Conservation (phyloP, 345 rosid species). For the Citrus cavaleriei region DNA sequence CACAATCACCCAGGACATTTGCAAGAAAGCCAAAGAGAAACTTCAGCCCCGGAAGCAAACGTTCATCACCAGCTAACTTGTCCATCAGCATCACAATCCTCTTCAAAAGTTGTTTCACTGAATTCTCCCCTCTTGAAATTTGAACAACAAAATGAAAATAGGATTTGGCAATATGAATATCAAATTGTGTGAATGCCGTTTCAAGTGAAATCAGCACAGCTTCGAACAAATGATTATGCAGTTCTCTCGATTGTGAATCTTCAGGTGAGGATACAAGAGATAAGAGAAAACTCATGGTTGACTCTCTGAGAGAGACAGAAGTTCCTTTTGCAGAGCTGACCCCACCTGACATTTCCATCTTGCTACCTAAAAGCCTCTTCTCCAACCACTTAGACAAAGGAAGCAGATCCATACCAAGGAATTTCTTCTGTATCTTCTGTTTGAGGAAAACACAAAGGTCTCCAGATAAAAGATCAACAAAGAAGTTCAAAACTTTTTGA, state of each 20-base stretch:
- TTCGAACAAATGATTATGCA: constrained; percentile 77
- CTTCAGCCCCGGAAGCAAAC: constrained; percentile 71
- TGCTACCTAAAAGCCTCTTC: constrained; percentile 76
- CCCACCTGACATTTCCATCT: constrained; percentile 47
- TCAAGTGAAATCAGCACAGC: constrained; percentile 74
- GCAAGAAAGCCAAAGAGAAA: constrained; percentile 83
- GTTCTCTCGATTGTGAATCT: constrained; percentile 41
- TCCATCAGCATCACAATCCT: constrained; percentile 66
- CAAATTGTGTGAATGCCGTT: constrained; percentile 74
- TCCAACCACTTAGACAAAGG: constrained; percentile 80
- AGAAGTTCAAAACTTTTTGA: constrained; percentile 75
- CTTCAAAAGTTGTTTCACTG: constrained; percentile 63
- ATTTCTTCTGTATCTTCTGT: constrained; percentile 53
- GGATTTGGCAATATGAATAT: constrained; percentile 67
- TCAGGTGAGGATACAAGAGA: constrained; percentile 51
- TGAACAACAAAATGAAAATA: constrained; percentile 78
- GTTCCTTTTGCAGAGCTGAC: constrained; percentile 49
- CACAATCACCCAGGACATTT: constrained; percentile 59
- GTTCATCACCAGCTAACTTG: constrained; percentile 66
- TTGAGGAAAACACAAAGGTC: constrained; percentile 56
- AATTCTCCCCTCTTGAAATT: constrained; percentile 65
- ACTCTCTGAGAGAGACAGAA: constrained; percentile 69
- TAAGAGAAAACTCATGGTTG: constrained; percentile 70
- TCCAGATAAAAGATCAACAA: constrained; percentile 70
- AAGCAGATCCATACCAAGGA: constrained; percentile 63